Evolutionary conservation across 352 stramenopile species (phyloP), one percentile per base, ranked within the genome.

Genomic region (Phytophthora pinifolia): DNA sequence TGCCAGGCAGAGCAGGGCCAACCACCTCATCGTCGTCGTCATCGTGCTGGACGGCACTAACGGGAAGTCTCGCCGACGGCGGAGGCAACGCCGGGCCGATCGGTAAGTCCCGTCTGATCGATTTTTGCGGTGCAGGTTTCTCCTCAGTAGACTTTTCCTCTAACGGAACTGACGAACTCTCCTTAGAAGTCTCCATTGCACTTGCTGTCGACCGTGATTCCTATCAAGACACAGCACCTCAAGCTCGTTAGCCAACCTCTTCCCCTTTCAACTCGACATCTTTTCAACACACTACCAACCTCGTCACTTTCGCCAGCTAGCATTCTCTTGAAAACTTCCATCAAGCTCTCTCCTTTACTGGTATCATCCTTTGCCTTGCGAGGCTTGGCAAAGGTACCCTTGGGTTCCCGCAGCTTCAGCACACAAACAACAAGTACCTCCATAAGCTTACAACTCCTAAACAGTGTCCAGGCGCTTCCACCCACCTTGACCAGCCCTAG

Each of bases 1-100:
- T 89, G 0, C 85, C 85, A 25, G 83, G 85, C 10, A 95, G 59
- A 12, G 77, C 78, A 22, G 85, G 85, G 1, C 85, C 85, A 3
- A 95, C 61, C 22, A 86, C 34, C 1, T 83, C 74, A 15, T 86
- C 73, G 3, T 80, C 70, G 4, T 77, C 64, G 10, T 72, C 56
- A 7, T 48, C 56, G 27, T 59, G 25, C 12, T 54, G 6, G 17
- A 49, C 30, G 35, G 51, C 38, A 25, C 29, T 51, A 42, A 8
- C 25, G 22, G 4, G 6, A 34, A 25, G 17, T 38, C 32, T 55
- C n/a, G 33, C 32, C 1, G 38, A 61, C 29, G 42, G 14, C 33
- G 74, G 68, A 48, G 80, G 76, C 45, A 87, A 59, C 17, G 65
- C 37, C 14, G 83, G 80, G 14, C 80, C 80, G 51, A 93, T 91